A percentile compares a stretch with the other conserved stretches of the same genome.
Conservation (phyloP, 2,329 filamentous ascomycete genomes). For the Teratosphaeria pseudoeucalypti region DNA sequence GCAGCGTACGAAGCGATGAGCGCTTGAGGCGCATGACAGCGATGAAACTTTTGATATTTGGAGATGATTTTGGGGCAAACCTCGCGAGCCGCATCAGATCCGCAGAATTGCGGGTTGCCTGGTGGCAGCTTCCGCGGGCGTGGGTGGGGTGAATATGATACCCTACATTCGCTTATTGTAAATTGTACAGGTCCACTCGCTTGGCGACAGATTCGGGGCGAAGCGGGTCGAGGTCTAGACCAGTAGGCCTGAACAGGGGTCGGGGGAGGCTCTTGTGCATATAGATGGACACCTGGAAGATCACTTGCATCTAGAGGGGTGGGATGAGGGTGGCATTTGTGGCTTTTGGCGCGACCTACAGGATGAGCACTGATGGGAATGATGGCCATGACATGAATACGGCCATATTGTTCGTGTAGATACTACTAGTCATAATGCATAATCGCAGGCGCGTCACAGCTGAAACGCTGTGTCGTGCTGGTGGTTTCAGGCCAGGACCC, state of each 20-base stretch:
- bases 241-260: neutral
- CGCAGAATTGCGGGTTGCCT: neutral
- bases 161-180: neutral
- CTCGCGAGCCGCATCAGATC: neutral
- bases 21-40: neutral
- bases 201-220: neutral
- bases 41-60: neutral
- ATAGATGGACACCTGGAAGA: neutral
- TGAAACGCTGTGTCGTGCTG: neutral
- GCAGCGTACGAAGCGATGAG: neutral
- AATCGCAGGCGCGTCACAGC: neutral
- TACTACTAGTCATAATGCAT: neutral
- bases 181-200: neutral
- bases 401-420: neutral
- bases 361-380: neutral
- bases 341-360: neutral
- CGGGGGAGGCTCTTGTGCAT: neutral
- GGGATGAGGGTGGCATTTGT: neutral
- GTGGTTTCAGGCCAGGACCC: neutral
- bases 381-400: neutral
- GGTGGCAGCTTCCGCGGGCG: neutral
- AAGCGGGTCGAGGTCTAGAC: neutral
- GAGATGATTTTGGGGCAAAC: neutral
- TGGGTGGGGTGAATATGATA: neutral
- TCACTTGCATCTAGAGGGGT: neutral